Percentiles rank a stretch among this genome's conserved stretches.
Conservation (phyloP, 108 stramenopile genomes). For the Cyclotella baltica region DNA sequence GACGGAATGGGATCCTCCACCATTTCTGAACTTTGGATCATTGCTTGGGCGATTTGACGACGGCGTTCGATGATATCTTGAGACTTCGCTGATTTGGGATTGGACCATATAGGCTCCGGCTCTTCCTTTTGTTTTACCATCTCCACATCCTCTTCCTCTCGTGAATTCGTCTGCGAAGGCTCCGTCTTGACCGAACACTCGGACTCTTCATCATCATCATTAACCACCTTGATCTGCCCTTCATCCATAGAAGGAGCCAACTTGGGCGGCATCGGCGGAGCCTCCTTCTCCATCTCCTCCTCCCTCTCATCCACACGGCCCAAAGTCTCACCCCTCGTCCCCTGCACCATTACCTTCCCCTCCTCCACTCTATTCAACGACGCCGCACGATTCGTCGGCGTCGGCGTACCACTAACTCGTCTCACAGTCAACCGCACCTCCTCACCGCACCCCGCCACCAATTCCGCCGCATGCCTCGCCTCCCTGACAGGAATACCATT, state of each 20-base stretch:
- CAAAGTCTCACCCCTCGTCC: too few relatives aligned
- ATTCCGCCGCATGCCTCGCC: constrained; percentile 52
- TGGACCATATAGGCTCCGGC: too few relatives aligned
- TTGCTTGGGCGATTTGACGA: constrained; percentile 48
- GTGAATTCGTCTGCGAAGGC: not conserved
- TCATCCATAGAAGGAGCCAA: not conserved
- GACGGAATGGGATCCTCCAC: constrained; percentile 43
- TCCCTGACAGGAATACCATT: constrained; percentile 51
- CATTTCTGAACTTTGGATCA: constrained; percentile 52
- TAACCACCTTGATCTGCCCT: not conserved
- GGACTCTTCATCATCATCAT: constrained; percentile 9
- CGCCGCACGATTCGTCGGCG: not conserved
- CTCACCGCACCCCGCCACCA: constrained; percentile 48
- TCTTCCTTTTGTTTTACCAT: constrained; percentile 1
- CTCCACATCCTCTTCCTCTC: not conserved
- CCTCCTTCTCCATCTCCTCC: not conserved
- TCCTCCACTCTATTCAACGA: not conserved
- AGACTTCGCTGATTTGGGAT: constrained; percentile 31
- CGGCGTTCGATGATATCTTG: constrained; percentile 41
- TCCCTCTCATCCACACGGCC: too few relatives aligned
- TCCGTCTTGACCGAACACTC: not conserved
- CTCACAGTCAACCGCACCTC: constrained; percentile 48
- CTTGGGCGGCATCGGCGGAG: not conserved
- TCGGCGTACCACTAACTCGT: constrained; percentile 11
- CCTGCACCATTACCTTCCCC: not conserved